Conservation (phyloP, 352 stramenopile genomes). For the Phytophthora pistaciae region DNA sequence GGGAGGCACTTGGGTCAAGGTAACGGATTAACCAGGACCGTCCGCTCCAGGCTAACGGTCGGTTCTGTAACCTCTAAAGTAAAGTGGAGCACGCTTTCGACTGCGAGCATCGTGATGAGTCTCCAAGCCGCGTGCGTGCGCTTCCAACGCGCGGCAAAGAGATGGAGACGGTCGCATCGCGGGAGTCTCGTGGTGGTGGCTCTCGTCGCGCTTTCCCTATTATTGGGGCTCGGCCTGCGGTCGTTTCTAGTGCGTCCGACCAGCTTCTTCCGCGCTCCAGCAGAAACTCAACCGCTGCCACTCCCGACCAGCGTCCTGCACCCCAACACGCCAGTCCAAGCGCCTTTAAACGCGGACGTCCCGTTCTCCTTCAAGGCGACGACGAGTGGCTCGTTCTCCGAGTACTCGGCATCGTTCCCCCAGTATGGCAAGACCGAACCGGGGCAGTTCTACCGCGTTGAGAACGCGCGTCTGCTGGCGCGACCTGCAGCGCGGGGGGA, state of each 20-base stretch:
- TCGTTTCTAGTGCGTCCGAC: neutral
- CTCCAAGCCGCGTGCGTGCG: neutral
- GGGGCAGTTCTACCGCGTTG: conserved; percentile 24
- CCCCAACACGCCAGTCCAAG: conserved; percentile 14
- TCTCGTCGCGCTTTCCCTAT: neutral
- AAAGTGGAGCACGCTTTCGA: neutral
- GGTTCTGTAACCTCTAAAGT: neutral
- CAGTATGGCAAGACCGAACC: conserved; percentile 32
- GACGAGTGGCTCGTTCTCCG: neutral
- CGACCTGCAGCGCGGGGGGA: conserved; percentile 4
- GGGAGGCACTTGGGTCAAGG: neutral
- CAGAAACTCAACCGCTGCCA: neutral
- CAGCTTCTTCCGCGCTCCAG: neutral
- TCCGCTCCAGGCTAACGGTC: neutral
- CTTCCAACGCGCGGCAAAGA: neutral
- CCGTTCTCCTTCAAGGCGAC: conserved; percentile 18
- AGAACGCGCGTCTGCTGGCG: conserved; percentile 18
- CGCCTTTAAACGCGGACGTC: conserved; percentile 17
- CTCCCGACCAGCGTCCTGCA: conserved; percentile 23
- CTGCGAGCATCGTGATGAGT: neutral
- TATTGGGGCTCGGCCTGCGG: neutral
- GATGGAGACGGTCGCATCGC: neutral
- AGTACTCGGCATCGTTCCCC: conserved; percentile 26
- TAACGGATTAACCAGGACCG: neutral
- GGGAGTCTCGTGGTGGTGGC: neutral